A percentile compares a stretch with the other conserved stretches of the same genome.
These are phyloP conservation scores for Triticum urartu DNA, from an alignment of 176 grass and related monocot species.

Conservation along the genomic window DNA sequence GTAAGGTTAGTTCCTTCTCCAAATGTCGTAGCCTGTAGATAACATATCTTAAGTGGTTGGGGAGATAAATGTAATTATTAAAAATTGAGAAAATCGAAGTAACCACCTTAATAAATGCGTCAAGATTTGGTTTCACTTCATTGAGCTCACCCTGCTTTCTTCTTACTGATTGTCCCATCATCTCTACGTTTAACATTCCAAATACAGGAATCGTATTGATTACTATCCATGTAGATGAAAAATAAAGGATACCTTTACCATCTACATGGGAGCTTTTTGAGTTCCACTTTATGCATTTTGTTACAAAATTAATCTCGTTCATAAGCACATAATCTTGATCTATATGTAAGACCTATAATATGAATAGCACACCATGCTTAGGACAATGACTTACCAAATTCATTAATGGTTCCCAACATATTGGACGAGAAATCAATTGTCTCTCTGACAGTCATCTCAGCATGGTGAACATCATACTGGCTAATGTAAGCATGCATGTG, in stretches of 20 bases:
- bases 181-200: slow-evolving; percentile 36
- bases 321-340: neutral
- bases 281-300: neutral
- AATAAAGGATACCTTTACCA: too few species aligned
- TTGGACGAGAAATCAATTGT: slow-evolving; percentile 50
- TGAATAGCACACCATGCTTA: too few species aligned
- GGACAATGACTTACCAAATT: slow-evolving; percentile 30
- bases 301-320: neutral
- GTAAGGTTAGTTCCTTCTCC: neutral
- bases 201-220: neutral
- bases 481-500: slow-evolving; percentile 45
- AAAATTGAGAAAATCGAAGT: neutral
- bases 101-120: slow-evolving; percentile 50
- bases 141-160: slow-evolving; percentile 43
- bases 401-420: slow-evolving; percentile 39
- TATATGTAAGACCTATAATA: neutral
- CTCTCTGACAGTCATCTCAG: slow-evolving; percentile 72
- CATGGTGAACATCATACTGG: slow-evolving; percentile 58
- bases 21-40: slow-evolving; percentile 31
- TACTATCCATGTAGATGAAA: neutral
- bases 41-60: neutral
- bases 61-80: neutral
- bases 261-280: neutral
- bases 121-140: slow-evolving; percentile 52
- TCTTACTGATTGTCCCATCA: slow-evolving; percentile 48